phyloP scores from a whole-genome alignment of 352 stramenopile genomes.

The Aphanomyces astaci region DNA sequence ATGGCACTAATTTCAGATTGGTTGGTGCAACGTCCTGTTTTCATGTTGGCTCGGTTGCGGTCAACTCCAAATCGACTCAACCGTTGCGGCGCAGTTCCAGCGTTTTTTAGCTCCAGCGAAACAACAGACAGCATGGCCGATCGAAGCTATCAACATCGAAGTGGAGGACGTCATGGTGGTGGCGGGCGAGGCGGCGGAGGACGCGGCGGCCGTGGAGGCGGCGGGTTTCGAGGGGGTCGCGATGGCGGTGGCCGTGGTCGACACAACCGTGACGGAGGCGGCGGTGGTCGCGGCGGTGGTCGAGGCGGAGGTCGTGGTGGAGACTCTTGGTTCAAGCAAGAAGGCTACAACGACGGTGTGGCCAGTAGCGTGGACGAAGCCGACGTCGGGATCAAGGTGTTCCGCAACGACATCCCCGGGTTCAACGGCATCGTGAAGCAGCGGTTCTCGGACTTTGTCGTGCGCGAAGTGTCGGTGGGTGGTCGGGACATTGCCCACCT shows the following conservation, averaged over 20 bases:
- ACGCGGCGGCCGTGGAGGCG: constrained; percentile 27
- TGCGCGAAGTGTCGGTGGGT: constrained; percentile 68
- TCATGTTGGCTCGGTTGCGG: constrained; percentile 2
- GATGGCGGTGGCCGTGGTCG: constrained; percentile 25
- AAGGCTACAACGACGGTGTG: constrained; percentile 67
- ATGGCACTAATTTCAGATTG: background rate
- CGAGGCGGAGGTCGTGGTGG: constrained; percentile 22
- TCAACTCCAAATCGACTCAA: background rate
- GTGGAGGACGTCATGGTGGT: background rate
- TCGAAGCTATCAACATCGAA: background rate
- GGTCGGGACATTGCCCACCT: constrained; percentile 47
- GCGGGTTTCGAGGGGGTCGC: constrained; percentile 23
- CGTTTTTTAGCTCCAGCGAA: background rate
- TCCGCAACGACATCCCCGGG: constrained; percentile 47
- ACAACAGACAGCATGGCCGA: background rate
- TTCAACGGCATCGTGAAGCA: constrained; percentile 86
- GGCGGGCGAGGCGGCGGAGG: constrained; percentile 26
- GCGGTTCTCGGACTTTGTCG: constrained; percentile 89
- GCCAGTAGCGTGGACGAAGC: constrained; percentile 67
- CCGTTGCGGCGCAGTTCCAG: background rate
- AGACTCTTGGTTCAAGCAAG: constrained; percentile 39
- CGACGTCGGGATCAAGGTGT: constrained; percentile 64
- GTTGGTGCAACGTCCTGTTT: background rate
- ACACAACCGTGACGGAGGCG: constrained; percentile 23
- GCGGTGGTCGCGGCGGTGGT: constrained; percentile 23